phyloP scores from a whole-genome alignment of 148 eudicot genomes.

The Rhododendron molle region DNA sequence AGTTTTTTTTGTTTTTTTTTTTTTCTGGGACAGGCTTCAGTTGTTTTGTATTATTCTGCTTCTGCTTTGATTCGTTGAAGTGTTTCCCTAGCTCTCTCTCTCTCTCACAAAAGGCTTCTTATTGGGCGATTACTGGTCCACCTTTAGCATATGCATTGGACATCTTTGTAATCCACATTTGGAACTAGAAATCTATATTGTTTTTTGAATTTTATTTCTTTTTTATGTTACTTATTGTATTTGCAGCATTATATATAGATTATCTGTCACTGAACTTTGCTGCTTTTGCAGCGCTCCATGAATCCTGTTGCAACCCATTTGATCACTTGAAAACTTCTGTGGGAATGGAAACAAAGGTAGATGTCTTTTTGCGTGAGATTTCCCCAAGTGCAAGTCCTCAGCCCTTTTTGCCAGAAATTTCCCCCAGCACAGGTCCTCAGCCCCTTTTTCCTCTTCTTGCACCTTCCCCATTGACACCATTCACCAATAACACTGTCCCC shows the following conservation, averaged over 20 bases:
- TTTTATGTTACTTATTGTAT: not conserved
- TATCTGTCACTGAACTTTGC: not conserved
- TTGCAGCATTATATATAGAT: not conserved
- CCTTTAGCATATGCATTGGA: not conserved
- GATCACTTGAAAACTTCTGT: constrained; percentile 24
- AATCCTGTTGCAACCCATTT: constrained; percentile 27
- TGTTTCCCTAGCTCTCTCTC: not conserved
- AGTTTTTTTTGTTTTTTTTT: too few relatives aligned
- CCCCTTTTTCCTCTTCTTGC: constrained; percentile 77
- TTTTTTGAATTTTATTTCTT: not conserved
- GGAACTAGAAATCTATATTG: not conserved
- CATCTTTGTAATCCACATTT: not conserved
- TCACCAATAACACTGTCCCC: constrained; percentile 78
- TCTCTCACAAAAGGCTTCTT: not conserved
- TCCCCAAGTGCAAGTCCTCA: constrained; percentile 76
- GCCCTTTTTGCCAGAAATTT: constrained; percentile 54
- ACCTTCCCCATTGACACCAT: constrained; percentile 93
- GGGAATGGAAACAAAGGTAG: constrained; percentile 25
- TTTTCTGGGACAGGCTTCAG: too few relatives aligned
- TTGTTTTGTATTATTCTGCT: not conserved
- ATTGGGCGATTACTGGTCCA: not conserved
- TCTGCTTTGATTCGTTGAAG: not conserved
- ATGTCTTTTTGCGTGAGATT: constrained; percentile 46
- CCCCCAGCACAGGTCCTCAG: constrained; percentile 76
- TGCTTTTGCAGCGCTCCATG: constrained; percentile 40